Evolutionary conservation across 345 rosid genomes (phyloP).

Genomic region (Abelmoschus esculentus): DNA sequence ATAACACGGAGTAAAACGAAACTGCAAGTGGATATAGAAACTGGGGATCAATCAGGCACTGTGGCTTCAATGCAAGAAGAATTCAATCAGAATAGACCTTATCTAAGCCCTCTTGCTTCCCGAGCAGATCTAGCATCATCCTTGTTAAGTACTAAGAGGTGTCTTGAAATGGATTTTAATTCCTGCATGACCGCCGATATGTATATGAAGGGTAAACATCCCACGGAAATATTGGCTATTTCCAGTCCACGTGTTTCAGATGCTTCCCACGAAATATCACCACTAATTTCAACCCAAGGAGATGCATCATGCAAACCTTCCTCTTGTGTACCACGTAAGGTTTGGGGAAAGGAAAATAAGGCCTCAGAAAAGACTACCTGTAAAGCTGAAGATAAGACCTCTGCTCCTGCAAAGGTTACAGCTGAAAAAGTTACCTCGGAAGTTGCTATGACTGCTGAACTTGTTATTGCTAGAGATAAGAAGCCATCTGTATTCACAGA

Average conservation of each 20-base stretch:
- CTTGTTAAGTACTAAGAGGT: constrained; percentile 8
- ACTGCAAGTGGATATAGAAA: not conserved
- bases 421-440: not conserved
- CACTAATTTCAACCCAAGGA: constrained; percentile 4
- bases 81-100: constrained; percentile 1
- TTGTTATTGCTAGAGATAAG: not conserved
- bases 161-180: constrained; percentile 8
- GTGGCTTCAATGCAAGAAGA: not conserved
- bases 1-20: not conserved
- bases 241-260: not conserved
- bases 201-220: not conserved
- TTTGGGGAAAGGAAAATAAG: not conserved
- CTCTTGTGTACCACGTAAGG: not conserved
- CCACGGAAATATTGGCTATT: not conserved
- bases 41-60: not conserved
- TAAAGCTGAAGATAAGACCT: not conserved
- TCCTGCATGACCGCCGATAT: constrained; percentile 2
- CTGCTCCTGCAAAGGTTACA: not conserved
- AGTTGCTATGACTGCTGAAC: not conserved
- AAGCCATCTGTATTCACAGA: not conserved
- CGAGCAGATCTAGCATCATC: constrained; percentile 16
- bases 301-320: not conserved
- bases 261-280: not conserved
- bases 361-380: not conserved
- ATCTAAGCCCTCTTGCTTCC: constrained; percentile 13